These are phyloP conservation scores for Boehmeria nivea DNA, from an alignment of 306 rosid genomes.

Conservation along the genomic window DNA sequence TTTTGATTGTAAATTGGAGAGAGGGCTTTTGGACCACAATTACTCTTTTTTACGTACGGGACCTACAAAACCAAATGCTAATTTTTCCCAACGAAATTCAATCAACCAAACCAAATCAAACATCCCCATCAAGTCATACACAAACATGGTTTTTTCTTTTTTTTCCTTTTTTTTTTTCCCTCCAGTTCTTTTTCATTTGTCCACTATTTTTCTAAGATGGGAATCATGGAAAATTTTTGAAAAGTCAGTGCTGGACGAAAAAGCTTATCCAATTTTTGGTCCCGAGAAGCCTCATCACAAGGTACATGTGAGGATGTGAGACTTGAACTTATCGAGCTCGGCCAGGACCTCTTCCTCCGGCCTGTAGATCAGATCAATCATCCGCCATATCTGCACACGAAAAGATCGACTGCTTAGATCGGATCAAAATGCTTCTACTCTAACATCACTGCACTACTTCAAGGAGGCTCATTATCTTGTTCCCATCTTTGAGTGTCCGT, in stretches of 20 bases:
- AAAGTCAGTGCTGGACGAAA: neutral
- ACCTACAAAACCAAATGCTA: too few relatives aligned
- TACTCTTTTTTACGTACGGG: too few relatives aligned
- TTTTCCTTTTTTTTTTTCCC: too few relatives aligned
- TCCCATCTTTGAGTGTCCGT: too few relatives aligned
- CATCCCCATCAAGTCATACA: too few relatives aligned
- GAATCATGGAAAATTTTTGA: neutral
- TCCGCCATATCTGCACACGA: slow-evolving; percentile 60
- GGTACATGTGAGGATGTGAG: slow-evolving; percentile 29
- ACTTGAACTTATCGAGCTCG: slow-evolving; percentile 44
- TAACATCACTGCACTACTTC: neutral
- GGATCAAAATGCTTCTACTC: neutral
- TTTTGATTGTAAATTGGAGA: too few relatives aligned
- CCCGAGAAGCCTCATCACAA: slow-evolving; percentile 6
- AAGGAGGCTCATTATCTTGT: neutral
- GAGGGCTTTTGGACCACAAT: too few relatives aligned
- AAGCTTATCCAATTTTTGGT: neutral
- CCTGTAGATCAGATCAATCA: slow-evolving; percentile 59
- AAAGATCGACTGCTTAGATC: neutral
- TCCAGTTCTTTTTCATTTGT: neutral
- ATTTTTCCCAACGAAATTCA: too few relatives aligned
- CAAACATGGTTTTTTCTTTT: too few relatives aligned
- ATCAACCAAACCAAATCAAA: too few relatives aligned
- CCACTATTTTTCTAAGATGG: neutral
- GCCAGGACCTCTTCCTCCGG: slow-evolving; percentile 52